Evolutionary conservation across 2,329 filamentous ascomycete species (phyloP), one percentile per base, ranked within the genome.

Genomic region (Amesomyces nigricolor): DNA sequence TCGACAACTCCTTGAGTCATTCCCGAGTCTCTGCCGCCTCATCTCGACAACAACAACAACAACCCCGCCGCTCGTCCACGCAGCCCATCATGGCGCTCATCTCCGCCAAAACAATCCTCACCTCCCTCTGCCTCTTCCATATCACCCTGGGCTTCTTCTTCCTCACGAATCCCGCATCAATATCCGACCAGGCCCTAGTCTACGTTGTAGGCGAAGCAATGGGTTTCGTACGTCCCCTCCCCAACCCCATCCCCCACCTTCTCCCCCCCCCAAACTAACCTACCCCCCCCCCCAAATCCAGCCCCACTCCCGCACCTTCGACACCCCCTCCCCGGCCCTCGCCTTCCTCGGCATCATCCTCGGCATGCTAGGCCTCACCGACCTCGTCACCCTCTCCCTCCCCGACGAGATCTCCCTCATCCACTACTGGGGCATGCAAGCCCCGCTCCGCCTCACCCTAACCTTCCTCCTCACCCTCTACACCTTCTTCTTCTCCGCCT

Each of bases 81-180:
- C 35, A 32, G 16, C 29, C 42, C 8, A 64, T 51, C 59, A 96
- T 96, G 91, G 87, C 83, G 32, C 77, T 95, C 69, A 80, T 96
- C 66, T 91, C 89, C 2, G 85, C 86, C 58, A 87, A 81, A 67
- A 89, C 86, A 8, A 86, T 96, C 70, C 86, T 96, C 64, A 87
- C 88, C 64, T 86, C 84, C 51, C 75, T 96, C 63, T 88, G 87
- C 63, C 80, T 95, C 68, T 90, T 94, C 75, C 89, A 96, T 73
- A 72, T 96, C 61, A 89, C 88, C 5, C 76, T 94, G 47, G 90
- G 86, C 65, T 91, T 86, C 72, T 89, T 94, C 75, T 87, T 96
- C 73, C 78, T 95, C 65, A 86, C 82, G 42, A 85, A 79, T 56
- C 91, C 91, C 5, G 73, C 75, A 58, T 78, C 81, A 43, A 78